Conservation (phyloP, 176 grass and related monocot genomes). For the Triticum timopheevii region DNA sequence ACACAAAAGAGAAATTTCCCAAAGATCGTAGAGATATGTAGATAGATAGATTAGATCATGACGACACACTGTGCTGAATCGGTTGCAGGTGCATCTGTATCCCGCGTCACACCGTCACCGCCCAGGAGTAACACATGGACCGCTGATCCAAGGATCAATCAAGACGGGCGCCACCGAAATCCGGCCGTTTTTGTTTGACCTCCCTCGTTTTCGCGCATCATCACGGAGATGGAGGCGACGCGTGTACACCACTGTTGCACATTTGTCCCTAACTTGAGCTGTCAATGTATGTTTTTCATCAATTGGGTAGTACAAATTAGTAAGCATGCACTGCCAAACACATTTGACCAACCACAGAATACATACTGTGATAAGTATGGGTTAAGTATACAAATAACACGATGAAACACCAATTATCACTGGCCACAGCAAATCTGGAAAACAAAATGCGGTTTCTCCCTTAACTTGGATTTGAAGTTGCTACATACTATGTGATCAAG, state of each 20-base stretch:
- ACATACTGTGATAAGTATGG: not conserved
- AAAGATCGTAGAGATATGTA: not conserved
- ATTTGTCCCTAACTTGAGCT: not conserved
- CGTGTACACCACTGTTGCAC: not conserved
- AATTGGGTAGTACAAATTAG: not conserved
- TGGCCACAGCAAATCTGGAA: too few species aligned
- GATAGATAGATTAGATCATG: not conserved
- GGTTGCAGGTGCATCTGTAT: not conserved
- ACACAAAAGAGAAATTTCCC: too few species aligned
- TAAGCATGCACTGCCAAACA: not conserved
- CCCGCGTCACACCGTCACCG: not conserved
- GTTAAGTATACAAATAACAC: not conserved
- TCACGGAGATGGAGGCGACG: not conserved
- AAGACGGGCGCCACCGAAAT: not conserved
- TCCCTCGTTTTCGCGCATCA: not conserved
- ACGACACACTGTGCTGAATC: not conserved
- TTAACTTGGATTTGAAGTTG: not conserved
- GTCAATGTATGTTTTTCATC: not conserved
- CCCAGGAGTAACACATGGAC: not conserved
- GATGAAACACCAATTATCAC: not conserved
- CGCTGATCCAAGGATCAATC: not conserved
- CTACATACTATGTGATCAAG: not conserved
- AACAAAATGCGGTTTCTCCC: not conserved
- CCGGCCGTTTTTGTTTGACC: slow-evolving; percentile 7
- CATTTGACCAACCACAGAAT: not conserved